Evolutionary conservation across 2,329 filamentous ascomycete species (phyloP).

Genomic region (Sporothrix inflata): DNA sequence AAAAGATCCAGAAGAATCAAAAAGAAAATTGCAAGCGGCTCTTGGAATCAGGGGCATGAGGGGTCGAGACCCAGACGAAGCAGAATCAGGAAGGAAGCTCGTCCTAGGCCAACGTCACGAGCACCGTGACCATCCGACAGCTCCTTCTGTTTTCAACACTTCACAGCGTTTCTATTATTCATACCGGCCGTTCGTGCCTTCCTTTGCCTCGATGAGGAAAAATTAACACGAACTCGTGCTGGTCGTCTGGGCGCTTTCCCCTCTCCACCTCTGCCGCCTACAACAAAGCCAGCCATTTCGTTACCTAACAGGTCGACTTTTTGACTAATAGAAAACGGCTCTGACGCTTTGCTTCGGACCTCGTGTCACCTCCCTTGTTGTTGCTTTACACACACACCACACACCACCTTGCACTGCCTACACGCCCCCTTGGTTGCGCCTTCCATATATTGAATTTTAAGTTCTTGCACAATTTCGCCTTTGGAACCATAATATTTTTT

Average conservation of each 20-base stretch:
- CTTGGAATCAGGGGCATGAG: slow-evolving; percentile 15
- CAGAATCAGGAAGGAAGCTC: slow-evolving; percentile 21
- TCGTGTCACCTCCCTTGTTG: slow-evolving; percentile 22
- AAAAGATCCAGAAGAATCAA: not conserved
- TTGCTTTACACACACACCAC: slow-evolving; percentile 11
- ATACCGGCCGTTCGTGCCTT: slow-evolving; percentile 20
- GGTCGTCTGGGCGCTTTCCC: slow-evolving; percentile 19
- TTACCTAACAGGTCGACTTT: slow-evolving; percentile 51
- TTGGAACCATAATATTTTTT: not conserved
- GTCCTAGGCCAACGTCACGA: slow-evolving; percentile 25
- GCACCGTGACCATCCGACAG: slow-evolving; percentile 12
- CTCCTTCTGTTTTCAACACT: slow-evolving; percentile 21
- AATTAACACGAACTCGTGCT: slow-evolving; percentile 19
- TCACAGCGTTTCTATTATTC: slow-evolving; percentile 29
- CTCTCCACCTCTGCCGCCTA: slow-evolving; percentile 20
- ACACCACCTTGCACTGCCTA: not conserved
- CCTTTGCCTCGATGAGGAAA: slow-evolving; percentile 15
- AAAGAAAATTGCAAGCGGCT: not conserved
- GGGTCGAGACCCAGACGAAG: slow-evolving; percentile 9
- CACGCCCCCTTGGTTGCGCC: slow-evolving; percentile 15
- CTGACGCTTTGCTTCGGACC: slow-evolving; percentile 28
- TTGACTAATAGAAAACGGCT: slow-evolving; percentile 54
- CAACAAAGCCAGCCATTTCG: slow-evolving; percentile 35
- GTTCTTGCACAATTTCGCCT: slow-evolving; percentile 17
- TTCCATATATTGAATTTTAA: slow-evolving; percentile 13